Conservation (phyloP, 192 early-diverging fungal genomes). For the Chytriomyces sp. region DNA sequence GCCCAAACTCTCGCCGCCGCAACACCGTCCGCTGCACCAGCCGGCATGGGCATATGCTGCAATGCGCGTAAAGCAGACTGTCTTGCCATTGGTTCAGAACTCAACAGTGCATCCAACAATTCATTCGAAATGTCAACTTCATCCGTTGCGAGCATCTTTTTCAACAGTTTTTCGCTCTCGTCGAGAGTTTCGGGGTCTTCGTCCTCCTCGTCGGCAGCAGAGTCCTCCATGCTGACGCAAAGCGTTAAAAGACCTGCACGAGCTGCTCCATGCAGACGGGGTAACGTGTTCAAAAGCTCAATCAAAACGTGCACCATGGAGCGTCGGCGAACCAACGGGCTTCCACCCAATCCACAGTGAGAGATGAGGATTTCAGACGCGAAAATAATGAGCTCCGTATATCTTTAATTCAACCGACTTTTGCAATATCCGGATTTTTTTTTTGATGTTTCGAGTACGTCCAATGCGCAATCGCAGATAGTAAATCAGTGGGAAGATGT, state of each 20-base stretch:
- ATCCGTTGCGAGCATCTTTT: constrained; percentile 16
- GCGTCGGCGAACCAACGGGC: constrained; percentile 33
- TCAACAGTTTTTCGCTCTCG: constrained; percentile 37
- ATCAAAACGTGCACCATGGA: constrained; percentile 48
- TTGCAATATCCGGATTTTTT: constrained; percentile 41
- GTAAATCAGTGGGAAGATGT: constrained; percentile 54
- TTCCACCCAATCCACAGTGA: constrained; percentile 46
- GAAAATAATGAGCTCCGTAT: constrained; percentile 51
- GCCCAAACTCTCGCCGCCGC: constrained; percentile 77
- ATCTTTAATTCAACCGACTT: too few species aligned
- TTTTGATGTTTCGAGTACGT: constrained; percentile 42
- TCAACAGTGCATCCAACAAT: constrained; percentile 69
- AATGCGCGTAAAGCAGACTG: constrained; percentile 68
- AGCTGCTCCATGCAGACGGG: constrained; percentile 48
- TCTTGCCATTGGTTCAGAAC: constrained; percentile 69
- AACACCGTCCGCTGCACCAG: constrained; percentile 49
- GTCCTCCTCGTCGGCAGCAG: constrained; percentile 42
- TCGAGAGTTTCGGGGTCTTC: constrained; percentile 39
- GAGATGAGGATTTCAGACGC: constrained; percentile 51
- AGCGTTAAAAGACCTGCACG: constrained; percentile 48
- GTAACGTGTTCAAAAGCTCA: constrained; percentile 46
- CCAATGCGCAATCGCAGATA: constrained; percentile 46
- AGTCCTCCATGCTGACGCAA: constrained; percentile 39
- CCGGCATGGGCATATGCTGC: constrained; percentile 51
- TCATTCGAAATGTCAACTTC: constrained; percentile 57